Conservation (phyloP, 1,139 yeast genomes). For the Saccharomycopsis phalli region DNA sequence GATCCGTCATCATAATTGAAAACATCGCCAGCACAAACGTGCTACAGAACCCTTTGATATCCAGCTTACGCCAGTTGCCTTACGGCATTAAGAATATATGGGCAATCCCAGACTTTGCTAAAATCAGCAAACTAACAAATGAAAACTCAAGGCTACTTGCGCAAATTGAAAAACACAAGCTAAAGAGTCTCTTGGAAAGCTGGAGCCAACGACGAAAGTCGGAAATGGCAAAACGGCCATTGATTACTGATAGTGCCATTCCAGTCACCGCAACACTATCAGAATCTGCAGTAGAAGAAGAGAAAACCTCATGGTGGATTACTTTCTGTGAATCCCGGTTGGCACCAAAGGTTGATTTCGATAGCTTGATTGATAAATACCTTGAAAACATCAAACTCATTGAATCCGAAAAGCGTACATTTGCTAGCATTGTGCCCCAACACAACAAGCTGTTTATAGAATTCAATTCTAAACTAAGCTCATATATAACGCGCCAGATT, state of each 20-base stretch:
- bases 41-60: slow-evolving; percentile 6
- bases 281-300: background rate
- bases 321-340: background rate
- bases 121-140: slow-evolving; percentile 28
- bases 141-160: slow-evolving; percentile 31
- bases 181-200: slow-evolving; percentile 22
- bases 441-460: slow-evolving; percentile 41
- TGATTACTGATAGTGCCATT: background rate
- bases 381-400: slow-evolving; percentile 23
- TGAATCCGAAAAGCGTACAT: slow-evolving; percentile 20
- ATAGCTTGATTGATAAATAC: slow-evolving; percentile 25
- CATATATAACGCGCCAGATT: slow-evolving; percentile 48
- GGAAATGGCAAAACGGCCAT: slow-evolving; percentile 1
- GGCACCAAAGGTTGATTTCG: slow-evolving; percentile 30
- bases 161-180: slow-evolving; percentile 33
- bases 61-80: slow-evolving; percentile 28
- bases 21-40: slow-evolving; percentile 1
- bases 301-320: background rate
- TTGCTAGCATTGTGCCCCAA: slow-evolving; percentile 19
- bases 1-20: slow-evolving; percentile 16
- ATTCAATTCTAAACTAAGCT: slow-evolving; percentile 40
- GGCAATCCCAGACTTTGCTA: slow-evolving; percentile 40
- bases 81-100: slow-evolving; percentile 43
- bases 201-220: slow-evolving; percentile 12
- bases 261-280: background rate